A percentile compares a stretch with the other conserved stretches of the same genome.
These are phyloP conservation scores for Medicago lupulina DNA, from an alignment of 306 rosid genomes.

Conservation along the genomic window DNA sequence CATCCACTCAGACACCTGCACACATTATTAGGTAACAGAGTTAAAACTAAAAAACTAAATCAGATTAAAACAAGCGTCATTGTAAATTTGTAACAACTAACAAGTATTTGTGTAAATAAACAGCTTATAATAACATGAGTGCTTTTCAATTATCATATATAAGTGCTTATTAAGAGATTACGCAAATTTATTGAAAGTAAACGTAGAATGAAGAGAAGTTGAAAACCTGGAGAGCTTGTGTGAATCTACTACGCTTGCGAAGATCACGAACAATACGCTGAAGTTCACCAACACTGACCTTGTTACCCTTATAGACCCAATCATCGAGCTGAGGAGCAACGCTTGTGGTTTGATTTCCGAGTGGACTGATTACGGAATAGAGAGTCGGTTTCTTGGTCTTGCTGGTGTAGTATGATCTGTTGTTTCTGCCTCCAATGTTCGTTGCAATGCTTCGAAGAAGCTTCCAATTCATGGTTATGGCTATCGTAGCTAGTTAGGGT, in stretches of 20 bases:
- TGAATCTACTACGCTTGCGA: conserved; percentile 76
- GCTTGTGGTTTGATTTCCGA: conserved; percentile 59
- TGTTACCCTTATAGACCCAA: conserved; percentile 79
- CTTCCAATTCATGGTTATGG: conserved; percentile 54
- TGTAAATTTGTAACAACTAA: not conserved
- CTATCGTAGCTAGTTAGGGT: conserved; percentile 9
- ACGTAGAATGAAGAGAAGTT: not conserved
- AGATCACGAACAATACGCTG: conserved; percentile 82
- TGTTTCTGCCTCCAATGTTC: conserved; percentile 31
- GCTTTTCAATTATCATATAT: no score
- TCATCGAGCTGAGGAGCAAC: conserved; percentile 69
- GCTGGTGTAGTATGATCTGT: conserved; percentile 70
- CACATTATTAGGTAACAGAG: conserved; percentile 21
- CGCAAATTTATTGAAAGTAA: no score
- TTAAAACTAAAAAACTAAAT: not conserved
- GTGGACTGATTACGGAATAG: conserved; percentile 74
- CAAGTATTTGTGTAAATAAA: not conserved
- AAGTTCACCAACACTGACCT: conserved; percentile 68
- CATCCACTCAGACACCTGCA: conserved; percentile 95
- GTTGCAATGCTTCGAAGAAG: conserved; percentile 47
- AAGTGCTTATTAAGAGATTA: no score
- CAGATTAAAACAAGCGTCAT: not conserved
- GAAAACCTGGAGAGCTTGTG: conserved; percentile 77
- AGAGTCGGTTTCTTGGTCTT: conserved; percentile 60
- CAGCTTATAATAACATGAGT: no score